Base-by-base conservation (phyloP, 148 eudicot genomes). In the Fagopyrum homotropicum region DNA sequence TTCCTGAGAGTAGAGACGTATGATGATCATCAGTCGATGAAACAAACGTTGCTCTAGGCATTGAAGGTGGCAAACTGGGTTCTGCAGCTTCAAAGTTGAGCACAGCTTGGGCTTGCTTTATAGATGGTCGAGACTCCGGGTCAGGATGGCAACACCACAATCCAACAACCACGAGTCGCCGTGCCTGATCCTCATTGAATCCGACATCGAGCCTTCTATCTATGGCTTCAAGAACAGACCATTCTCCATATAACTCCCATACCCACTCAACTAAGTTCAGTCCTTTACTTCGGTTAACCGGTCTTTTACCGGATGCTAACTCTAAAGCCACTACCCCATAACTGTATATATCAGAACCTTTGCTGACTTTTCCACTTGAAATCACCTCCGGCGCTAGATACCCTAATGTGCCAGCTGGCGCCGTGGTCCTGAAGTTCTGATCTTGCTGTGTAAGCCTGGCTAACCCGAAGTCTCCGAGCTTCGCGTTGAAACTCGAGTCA, bases 91-190 rank as follows among this genome's bases (percentile, higher is more conserved):
- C 40, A 35, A 35, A 35, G 3, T 35, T 35, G 40, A 35, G 40
- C 40, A 35, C 40, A 2, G 40, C 40, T 35, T 1, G 40, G 3
- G 40, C 40, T 35, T 35, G 40, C 40, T 35, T 35, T 35, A 35
- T 35, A 35, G 40, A 35, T 2, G 40, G 40, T 35, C 40, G 3
- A 35, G 3, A 35, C 40, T 35, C 40, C 40, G 3, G 40, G 40
- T 35, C 40, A 35, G 40, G 90, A 52, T 89, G 85, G 50, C 85
- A 85, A 75, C 89, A 85, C 89, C 93, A 89, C 22, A 87, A 68
- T 40, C 87, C 90, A 0, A 82, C 81, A 19, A 82, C 80, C 82
- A 87, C 64, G 77, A 87, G 78, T 30, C 82, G 75, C 69, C 84
- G 84, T 0, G 79, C 75, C 73, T 89, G 76, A 19, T 82, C 75